These are phyloP conservation scores for Trichoderma hamatum DNA, from an alignment of 2,329 filamentous ascomycete species.

Conservation along the genomic window DNA sequence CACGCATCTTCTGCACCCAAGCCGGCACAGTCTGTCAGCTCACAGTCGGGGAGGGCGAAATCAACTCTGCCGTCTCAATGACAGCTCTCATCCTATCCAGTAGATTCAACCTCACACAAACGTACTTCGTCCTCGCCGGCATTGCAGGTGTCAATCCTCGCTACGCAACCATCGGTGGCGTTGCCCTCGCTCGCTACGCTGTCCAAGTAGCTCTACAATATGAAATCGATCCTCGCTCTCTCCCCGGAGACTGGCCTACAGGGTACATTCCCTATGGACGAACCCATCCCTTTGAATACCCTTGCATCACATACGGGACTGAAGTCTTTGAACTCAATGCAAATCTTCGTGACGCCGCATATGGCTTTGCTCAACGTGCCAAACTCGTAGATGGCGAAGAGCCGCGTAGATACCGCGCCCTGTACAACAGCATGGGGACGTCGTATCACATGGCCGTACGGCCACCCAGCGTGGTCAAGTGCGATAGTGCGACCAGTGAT, in stretches of 20 bases:
- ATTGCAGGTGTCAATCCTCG: constrained; percentile 77
- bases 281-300: constrained; percentile 58
- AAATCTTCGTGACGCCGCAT: constrained; percentile 57
- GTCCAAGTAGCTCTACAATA: constrained; percentile 77
- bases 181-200: constrained; percentile 69
- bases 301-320: constrained; percentile 64
- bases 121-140: constrained; percentile 73
- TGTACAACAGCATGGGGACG: constrained; percentile 50
- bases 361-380: constrained; percentile 53
- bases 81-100: constrained; percentile 64
- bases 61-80: constrained; percentile 72
- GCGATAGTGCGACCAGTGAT: constrained; percentile 71
- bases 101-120: constrained; percentile 64
- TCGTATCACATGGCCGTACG: constrained; percentile 48
- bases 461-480: constrained; percentile 61
- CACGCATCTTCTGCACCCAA: constrained; percentile 64
- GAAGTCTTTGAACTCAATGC: constrained; percentile 70
- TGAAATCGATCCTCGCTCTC: constrained; percentile 71
- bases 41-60: constrained; percentile 69
- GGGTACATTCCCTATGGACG: constrained; percentile 71
- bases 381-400: constrained; percentile 54
- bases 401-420: constrained; percentile 56
- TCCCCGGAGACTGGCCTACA: constrained; percentile 65
- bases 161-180: constrained; percentile 64
- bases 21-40: constrained; percentile 68